Evolutionary conservation across 768 basidiomycete genomes (phyloP).

Genomic region (Lentinula sp.): DNA sequence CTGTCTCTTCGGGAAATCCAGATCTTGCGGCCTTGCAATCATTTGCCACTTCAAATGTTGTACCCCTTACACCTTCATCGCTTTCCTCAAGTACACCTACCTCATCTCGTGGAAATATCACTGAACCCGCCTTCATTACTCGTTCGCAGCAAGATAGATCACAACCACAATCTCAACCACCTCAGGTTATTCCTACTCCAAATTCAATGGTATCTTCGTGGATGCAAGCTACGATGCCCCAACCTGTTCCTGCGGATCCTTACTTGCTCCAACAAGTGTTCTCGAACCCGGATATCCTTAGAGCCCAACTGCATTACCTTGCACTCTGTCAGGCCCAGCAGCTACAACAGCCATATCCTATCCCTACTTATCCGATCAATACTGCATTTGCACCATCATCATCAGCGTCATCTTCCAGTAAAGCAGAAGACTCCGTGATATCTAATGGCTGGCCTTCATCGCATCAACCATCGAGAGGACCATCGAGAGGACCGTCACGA

Average conservation of each 20-base stretch:
- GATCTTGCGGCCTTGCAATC: background rate
- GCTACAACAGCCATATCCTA: background rate
- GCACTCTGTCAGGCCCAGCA: background rate
- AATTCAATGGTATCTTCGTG: background rate
- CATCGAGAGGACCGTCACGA: background rate
- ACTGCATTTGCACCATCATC: constrained; percentile 1
- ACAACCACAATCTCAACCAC: background rate
- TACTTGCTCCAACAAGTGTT: background rate
- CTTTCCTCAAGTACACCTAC: background rate
- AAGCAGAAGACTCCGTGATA: background rate
- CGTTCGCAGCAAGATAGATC: background rate
- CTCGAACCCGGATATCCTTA: background rate
- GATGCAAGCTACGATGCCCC: background rate
- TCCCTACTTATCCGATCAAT: background rate
- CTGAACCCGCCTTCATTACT: background rate
- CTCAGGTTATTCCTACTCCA: background rate
- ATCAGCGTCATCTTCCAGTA: background rate
- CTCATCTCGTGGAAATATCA: background rate
- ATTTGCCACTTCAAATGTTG: background rate
- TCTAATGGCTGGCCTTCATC: background rate
- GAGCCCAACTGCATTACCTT: background rate
- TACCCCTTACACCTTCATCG: background rate
- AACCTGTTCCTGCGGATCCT: background rate
- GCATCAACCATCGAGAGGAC: background rate
- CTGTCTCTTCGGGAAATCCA: background rate